phyloP scores from a whole-genome alignment of 176 grass and related monocot genomes.

The Avena insularis region DNA sequence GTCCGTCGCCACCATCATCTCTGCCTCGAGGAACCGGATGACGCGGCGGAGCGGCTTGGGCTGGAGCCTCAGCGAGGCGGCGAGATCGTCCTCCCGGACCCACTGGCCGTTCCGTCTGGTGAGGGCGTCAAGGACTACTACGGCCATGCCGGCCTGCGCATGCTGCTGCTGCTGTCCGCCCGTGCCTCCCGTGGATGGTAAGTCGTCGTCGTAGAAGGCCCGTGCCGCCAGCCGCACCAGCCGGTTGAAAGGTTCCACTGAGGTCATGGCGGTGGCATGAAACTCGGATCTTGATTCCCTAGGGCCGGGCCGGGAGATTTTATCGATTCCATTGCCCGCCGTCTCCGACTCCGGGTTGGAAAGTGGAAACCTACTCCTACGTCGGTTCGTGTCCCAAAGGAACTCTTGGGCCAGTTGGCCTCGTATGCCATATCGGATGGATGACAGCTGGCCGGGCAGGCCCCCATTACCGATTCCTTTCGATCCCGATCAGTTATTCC shows the following conservation, averaged over 20 bases:
- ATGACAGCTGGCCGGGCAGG: too few relatives aligned
- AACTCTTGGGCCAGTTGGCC: too few relatives aligned
- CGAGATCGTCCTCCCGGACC: slow-evolving; percentile 77
- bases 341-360: neutral
- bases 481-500: too few relatives aligned
- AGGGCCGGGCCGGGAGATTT: neutral
- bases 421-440: too few relatives aligned
- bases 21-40: slow-evolving; percentile 70
- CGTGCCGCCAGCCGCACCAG: slow-evolving; percentile 3
- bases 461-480: too few relatives aligned
- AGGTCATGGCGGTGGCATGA: neutral
- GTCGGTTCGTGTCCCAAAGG: neutral
- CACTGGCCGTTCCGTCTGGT: slow-evolving; percentile 46
- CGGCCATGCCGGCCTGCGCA: neutral
- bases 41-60: slow-evolving; percentile 64
- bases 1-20: slow-evolving; percentile 63
- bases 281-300: neutral
- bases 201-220: slow-evolving; percentile 7
- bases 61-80: slow-evolving; percentile 56
- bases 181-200: neutral
- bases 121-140: slow-evolving; percentile 29
- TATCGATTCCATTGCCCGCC: neutral
- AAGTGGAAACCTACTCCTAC: neutral
- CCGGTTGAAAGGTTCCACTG: neutral
- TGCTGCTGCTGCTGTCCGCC: slow-evolving; percentile 12